phyloP scores from a whole-genome alignment of 2,329 filamentous ascomycete genomes.

The Camillea tinctor region DNA sequence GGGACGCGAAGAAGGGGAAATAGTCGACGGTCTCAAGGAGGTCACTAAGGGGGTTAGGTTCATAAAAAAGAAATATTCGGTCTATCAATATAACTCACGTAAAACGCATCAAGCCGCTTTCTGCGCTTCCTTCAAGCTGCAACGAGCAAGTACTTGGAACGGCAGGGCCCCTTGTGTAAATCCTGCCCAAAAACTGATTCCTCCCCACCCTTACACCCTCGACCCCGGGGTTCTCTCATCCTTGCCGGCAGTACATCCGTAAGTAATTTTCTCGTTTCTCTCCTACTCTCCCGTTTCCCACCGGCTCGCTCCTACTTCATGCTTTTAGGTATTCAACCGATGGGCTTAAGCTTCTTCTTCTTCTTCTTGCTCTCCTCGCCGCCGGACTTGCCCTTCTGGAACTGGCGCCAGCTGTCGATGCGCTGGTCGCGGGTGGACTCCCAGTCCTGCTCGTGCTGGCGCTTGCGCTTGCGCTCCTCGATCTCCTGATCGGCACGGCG shows the following conservation, averaged over 20 bases:
- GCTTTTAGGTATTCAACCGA: constrained; percentile 42
- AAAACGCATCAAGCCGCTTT: neutral
- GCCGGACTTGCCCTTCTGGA: constrained; percentile 69
- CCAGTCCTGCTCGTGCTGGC: constrained; percentile 94
- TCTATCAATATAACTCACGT: constrained; percentile 37
- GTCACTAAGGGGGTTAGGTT: constrained; percentile 36
- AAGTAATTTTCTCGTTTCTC: too few species aligned
- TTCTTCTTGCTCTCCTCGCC: constrained; percentile 54
- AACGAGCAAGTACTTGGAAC: neutral
- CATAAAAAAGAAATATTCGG: constrained; percentile 27
- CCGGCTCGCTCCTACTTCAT: too few species aligned
- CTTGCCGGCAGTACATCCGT: too few species aligned
- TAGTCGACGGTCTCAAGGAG: constrained; percentile 12
- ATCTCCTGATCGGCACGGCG: constrained; percentile 81
- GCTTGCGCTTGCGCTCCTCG: constrained; percentile 77
- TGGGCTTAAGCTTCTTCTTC: constrained; percentile 70
- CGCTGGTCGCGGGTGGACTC: constrained; percentile 87
- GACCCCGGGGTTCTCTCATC: neutral
- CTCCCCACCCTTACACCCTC: neutral
- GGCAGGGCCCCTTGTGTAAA: neutral
- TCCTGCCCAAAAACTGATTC: neutral
- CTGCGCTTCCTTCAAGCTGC: neutral
- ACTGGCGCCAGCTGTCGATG: constrained; percentile 92
- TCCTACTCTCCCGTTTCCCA: too few species aligned
- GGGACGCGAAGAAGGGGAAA: constrained; percentile 1